These are phyloP conservation scores for Prunus mira DNA, from an alignment of 306 rosid genomes.

Conservation along the genomic window DNA sequence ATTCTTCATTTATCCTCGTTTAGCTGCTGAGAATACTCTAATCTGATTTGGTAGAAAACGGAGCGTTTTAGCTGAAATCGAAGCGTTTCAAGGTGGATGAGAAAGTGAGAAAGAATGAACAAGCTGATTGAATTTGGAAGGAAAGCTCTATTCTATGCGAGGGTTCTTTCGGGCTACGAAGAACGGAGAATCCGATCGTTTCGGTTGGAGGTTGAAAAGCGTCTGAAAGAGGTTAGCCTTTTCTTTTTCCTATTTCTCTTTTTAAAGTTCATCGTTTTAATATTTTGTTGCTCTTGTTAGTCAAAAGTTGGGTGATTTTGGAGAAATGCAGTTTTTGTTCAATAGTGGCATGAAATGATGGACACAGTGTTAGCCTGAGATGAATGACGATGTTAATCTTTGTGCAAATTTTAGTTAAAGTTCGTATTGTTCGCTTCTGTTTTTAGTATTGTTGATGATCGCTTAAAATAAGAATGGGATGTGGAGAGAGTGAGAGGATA, in stretches of 20 bases:
- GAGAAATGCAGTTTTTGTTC: background rate
- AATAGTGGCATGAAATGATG: background rate
- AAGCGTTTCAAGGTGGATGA: conserved; percentile 22
- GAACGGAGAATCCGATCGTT: conserved; percentile 69
- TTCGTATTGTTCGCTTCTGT: background rate
- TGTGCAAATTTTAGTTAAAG: background rate
- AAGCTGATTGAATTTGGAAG: conserved; percentile 56
- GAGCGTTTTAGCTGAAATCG: background rate
- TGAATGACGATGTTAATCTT: background rate
- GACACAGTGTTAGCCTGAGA: background rate
- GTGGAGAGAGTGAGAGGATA: background rate
- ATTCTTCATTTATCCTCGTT: no score
- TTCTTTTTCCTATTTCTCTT: background rate
- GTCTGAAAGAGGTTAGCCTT: conserved; percentile 35
- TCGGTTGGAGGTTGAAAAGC: conserved; percentile 65
- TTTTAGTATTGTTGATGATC: background rate
- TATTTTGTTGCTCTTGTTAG: background rate
- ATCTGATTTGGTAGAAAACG: background rate
- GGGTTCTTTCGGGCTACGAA: conserved; percentile 89
- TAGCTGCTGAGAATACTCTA: background rate
- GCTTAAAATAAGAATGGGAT: background rate
- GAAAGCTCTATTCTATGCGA: conserved; percentile 61
- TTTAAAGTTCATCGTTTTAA: background rate
- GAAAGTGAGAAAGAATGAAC: conserved; percentile 30
- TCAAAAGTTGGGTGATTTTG: background rate